phyloP scores from a whole-genome alignment of 805 yeast species.

The Cephaloascus fragrans region DNA sequence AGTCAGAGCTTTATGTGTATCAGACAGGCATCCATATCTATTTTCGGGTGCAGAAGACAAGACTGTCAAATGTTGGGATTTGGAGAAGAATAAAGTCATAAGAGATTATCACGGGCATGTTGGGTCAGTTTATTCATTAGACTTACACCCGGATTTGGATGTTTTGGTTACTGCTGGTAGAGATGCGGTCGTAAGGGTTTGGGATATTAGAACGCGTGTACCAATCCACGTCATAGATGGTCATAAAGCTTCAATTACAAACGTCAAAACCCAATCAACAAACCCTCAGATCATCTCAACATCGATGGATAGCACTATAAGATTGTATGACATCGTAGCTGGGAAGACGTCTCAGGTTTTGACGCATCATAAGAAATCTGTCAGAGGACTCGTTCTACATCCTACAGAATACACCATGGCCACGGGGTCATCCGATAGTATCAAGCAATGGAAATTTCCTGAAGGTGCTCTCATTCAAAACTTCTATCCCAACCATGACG shows the following conservation, averaged over 20 bases:
- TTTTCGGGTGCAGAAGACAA: constrained; percentile 93
- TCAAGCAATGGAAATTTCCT: constrained; percentile 79
- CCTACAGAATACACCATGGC: constrained; percentile 67
- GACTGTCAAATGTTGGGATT: constrained; percentile 90
- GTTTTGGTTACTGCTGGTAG: constrained; percentile 81
- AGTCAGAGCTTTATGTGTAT: constrained; percentile 66
- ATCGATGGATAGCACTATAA: constrained; percentile 75
- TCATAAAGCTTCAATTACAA: constrained; percentile 66
- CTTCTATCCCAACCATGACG: constrained; percentile 38
- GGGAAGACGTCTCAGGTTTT: constrained; percentile 63
- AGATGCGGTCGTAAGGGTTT: constrained; percentile 76
- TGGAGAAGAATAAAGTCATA: constrained; percentile 73
- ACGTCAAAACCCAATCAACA: constrained; percentile 54
- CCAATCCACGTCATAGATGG: constrained; percentile 76
- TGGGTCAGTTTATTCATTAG: constrained; percentile 79
- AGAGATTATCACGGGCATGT: constrained; percentile 92
- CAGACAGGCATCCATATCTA: constrained; percentile 74
- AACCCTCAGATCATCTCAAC: constrained; percentile 85
- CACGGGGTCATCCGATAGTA: constrained; percentile 72
- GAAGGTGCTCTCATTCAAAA: constrained; percentile 56
- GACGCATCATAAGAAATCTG: constrained; percentile 79
- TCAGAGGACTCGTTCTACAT: constrained; percentile 63
- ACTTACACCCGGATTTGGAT: constrained; percentile 81
- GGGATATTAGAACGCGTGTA: constrained; percentile 84
- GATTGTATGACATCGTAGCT: constrained; percentile 85